Base-by-base conservation (phyloP, 1,284 basidiomycete genomes). In the Ustilago curta region DNA sequence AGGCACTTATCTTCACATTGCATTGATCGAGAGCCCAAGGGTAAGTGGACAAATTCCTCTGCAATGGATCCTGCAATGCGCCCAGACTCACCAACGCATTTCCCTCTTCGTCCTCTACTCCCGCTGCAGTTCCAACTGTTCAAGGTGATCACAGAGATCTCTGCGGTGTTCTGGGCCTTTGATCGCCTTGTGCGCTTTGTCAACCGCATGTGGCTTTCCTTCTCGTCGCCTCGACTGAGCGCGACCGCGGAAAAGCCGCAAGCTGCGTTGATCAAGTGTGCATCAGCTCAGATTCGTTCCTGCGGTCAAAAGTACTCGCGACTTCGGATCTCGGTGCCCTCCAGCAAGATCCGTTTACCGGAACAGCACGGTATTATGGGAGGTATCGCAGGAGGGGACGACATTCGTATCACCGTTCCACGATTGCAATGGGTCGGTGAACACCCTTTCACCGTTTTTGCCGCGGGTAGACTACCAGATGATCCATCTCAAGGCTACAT, bases 1-100 rank as follows among this genome's bases (percentile, higher is more conserved):
- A 8, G 79, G 77, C 9, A 66, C 69, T 25, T 85, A 80, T 54
- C 77, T 81, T 27, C 83, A 85, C 61, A 79, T 84, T 51, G 68
- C 67, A 25, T 66, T 80, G 32, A 63, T 78, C 45, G 61, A 58
- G 8, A 62, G 55, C 14, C 45, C 55, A 8, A 57, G 43, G 37
- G 75, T 77, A 52, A 56, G 75, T 61, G 2, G 31, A 9, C 4
- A 3, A 11, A 16, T 4, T 7, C 48, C 2, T 8, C 11, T 8
- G 29, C 31, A 21, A 6, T n/a, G 21, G 16, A 16, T 14, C 32
- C 42, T 27, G n/a, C 27, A 47, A 11, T 18, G 23, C 47, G 31
- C 8, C 27, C 4, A 4, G 27, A 48, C 29, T 48, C 27, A 48
- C 29, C 27, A 31, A 8, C 31, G n/a, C 27, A 19, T 29, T 6